Base-by-base conservation (phyloP, 2,329 filamentous ascomycete genomes). In the Talaromyces sp. region DNA sequence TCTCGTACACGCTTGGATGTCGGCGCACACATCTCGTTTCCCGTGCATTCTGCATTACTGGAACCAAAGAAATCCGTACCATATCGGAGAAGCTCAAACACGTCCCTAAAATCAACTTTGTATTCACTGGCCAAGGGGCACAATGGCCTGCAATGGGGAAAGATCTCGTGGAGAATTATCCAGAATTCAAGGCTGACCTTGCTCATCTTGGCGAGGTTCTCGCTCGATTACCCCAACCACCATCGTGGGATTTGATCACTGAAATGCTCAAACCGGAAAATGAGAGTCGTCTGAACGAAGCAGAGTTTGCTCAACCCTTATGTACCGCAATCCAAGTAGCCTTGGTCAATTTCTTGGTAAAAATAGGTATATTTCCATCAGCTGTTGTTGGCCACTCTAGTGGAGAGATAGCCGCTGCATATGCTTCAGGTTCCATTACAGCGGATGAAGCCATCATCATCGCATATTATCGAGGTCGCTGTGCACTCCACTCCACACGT, bases 371-470 rank as follows among this genome's bases (percentile, higher is more conserved):
- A 8, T 45, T 22, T 8, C 41, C 41, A 45, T 19, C 41, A 22
- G 41, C 41, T 45, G 41, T 45, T 0, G 72, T 78, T 14, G 82
- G 82, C 0, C 82, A 84, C 68, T 83, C 81, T 0, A 79, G 75
- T 59, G 82, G 82, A 31, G 82, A 84, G 65, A 83, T 84, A 31
- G 81, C 71, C 7, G 82, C 82, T 19, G 82, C 82, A 0, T 84
- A 80, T 66, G 80, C 82, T 3, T 73, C 80, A 3, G 79, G 77
- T 13, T n/a, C 41, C 41, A 45, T 45, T 45, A 45, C 41, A 45
- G 41, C 41, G 41, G 41, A 45, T 45, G 41, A 45, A 45, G 41
- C 41, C 41, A 19, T 45, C 11, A 7, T 11, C 16, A 19, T 45
- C 10, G 41, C 41, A 45, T 45, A 45, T 45, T 52, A 52, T 52